Conservation (phyloP, 352 stramenopile species). For the Lagenidium sp. region DNA sequence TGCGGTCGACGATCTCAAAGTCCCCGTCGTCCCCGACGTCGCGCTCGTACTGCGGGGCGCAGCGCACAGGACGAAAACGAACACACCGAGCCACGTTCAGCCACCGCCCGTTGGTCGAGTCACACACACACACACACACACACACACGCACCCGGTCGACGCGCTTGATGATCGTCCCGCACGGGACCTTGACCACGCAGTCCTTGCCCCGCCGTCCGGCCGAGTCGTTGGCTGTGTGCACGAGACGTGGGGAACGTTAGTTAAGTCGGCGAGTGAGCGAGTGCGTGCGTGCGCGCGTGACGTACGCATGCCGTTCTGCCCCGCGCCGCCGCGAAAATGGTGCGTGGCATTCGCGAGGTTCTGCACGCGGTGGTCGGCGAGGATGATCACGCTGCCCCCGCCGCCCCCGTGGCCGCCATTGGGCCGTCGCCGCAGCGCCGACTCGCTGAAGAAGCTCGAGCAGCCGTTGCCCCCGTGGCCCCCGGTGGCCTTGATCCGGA, state of each 20-base stretch:
- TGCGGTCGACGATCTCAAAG: conserved; percentile 72
- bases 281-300: too few relatives aligned
- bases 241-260: too few relatives aligned
- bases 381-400: conserved; percentile 73
- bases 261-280: too few relatives aligned
- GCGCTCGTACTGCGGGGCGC: conserved; percentile 37
- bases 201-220: conserved; percentile 74
- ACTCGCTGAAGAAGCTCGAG: conserved; percentile 73
- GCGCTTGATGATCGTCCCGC: conserved; percentile 82
- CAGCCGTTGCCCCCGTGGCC: conserved; percentile 86
- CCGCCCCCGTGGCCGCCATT: conserved; percentile 80
- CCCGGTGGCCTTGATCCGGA: conserved; percentile 83
- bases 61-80: not conserved
- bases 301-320: conserved; percentile 82
- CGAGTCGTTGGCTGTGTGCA: conserved; percentile 76
- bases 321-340: conserved; percentile 72
- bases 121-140: not conserved
- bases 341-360: conserved; percentile 80
- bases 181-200: conserved; percentile 73
- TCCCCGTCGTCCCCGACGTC: conserved; percentile 69
- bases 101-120: not conserved
- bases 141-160: conserved; percentile 50
- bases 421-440: conserved; percentile 58
- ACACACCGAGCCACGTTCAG: not conserved
- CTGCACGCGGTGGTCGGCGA: conserved; percentile 65